Conservation (phyloP, 192 early-diverging fungal species). For the Gonapodya sp. region DNA sequence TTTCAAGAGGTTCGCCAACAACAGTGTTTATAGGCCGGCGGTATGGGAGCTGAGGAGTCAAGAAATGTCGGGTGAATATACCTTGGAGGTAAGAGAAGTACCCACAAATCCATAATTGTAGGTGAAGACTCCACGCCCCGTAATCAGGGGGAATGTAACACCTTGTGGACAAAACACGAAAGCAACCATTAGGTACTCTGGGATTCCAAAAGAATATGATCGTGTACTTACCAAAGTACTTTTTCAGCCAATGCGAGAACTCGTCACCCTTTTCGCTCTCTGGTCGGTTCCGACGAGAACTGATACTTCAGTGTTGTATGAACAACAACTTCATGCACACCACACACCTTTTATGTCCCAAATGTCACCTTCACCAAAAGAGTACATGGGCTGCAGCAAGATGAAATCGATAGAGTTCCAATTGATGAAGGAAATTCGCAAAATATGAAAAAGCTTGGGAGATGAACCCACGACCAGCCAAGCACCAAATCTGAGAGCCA, state of each 20-base stretch:
- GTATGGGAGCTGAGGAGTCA: background rate
- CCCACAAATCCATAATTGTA: constrained; percentile 51
- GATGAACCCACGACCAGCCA: background rate
- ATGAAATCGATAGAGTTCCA: too few species aligned
- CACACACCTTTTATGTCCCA: background rate
- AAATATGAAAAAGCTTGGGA: background rate
- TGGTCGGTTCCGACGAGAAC: too few species aligned
- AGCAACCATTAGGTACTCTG: background rate
- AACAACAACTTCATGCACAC: too few species aligned
- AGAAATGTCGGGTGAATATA: background rate
- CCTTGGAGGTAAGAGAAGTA: background rate
- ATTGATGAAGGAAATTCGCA: background rate
- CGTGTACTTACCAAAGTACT: background rate
- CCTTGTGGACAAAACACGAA: constrained; percentile 32
- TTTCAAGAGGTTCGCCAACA: constrained; percentile 1
- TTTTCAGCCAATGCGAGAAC: background rate
- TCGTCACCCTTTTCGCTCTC: constrained; percentile 21
- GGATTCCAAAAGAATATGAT: too few species aligned
- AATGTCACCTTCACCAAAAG: constrained; percentile 80
- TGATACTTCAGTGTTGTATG: too few species aligned
- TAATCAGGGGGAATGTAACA: constrained; percentile 66
- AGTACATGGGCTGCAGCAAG: constrained; percentile 60
- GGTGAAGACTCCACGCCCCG: constrained; percentile 80
- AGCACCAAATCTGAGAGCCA: constrained; percentile 67
- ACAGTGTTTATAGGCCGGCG: background rate